Conservation (phyloP, 2,329 filamentous ascomycete genomes). For the Ophiostoma ips region DNA sequence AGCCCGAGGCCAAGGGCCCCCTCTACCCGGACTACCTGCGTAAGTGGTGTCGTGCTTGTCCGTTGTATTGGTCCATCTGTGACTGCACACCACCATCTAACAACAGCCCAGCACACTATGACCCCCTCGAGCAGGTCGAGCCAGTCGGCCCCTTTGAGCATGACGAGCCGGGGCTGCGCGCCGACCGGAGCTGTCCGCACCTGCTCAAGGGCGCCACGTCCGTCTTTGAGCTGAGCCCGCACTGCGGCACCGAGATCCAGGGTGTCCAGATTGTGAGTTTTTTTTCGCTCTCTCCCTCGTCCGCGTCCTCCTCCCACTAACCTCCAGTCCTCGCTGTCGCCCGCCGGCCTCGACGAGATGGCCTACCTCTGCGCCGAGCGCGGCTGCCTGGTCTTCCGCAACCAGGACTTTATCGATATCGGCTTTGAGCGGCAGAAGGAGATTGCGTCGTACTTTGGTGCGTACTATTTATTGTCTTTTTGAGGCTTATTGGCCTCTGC, state of each 20-base stretch:
- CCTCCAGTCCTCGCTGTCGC: slow-evolving; percentile 9
- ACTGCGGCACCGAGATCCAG: slow-evolving; percentile 16
- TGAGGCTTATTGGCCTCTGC: no score
- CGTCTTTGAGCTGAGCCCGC: slow-evolving; percentile 17
- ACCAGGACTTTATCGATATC: slow-evolving; percentile 10
- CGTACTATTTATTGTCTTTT: no score
- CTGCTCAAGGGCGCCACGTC: slow-evolving; percentile 15
- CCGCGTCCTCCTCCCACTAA: no score
- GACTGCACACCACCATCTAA: no score
- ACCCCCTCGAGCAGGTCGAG: slow-evolving; percentile 16
- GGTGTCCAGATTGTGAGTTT: slow-evolving; percentile 16
- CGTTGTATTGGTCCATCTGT: no score
- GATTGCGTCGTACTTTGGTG: slow-evolving; percentile 15
- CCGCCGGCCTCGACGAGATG: slow-evolving; percentile 14
- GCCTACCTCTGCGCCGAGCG: slow-evolving; percentile 14
- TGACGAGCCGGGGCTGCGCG: slow-evolving; percentile 16
- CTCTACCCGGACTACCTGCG: slow-evolving; percentile 16
- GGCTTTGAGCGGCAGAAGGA: slow-evolving; percentile 14
- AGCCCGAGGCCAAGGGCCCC: slow-evolving; percentile 2
- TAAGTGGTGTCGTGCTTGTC: slow-evolving; percentile 8
- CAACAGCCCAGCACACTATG: slow-evolving; percentile 14
- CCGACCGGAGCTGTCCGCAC: slow-evolving; percentile 15
- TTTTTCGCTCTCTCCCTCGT: no score
- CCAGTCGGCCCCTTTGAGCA: slow-evolving; percentile 16
- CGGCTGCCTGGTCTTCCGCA: slow-evolving; percentile 12